Evolutionary conservation across 495 filamentous ascomycete species (phyloP).

Genomic region (Tetracladium setigerum): DNA sequence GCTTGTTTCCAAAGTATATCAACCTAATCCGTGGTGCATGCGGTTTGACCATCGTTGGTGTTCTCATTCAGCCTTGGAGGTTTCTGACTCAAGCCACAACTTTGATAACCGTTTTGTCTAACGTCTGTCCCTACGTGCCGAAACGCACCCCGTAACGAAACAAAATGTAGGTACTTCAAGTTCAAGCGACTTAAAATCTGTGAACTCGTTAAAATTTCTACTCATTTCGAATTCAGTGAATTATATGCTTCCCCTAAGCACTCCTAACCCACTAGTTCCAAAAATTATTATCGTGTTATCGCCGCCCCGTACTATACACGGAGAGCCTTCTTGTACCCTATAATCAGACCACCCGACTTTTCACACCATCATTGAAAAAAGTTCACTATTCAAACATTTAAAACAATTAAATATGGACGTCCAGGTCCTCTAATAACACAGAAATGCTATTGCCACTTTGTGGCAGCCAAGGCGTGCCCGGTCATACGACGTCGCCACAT

Average conservation of each 20-base stretch:
- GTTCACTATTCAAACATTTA: background rate
- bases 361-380: slow-evolving; percentile 6
- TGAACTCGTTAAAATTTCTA: slow-evolving; percentile 8
- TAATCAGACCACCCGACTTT: slow-evolving; percentile 4
- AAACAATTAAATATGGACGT: background rate
- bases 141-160: slow-evolving; percentile 15
- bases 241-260: slow-evolving; percentile 5
- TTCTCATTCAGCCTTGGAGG: slow-evolving; percentile 41
- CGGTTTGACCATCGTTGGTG: slow-evolving; percentile 30
- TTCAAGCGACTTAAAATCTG: slow-evolving; percentile 9
- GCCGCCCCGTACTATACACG: slow-evolving; percentile 5
- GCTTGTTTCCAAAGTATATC: slow-evolving; percentile 36
- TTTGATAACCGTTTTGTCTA: slow-evolving; percentile 39
- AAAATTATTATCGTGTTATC: slow-evolving; percentile 9
- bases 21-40: slow-evolving; percentile 36
- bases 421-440: too few relatives aligned
- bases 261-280: slow-evolving; percentile 1
- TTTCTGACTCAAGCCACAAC: slow-evolving; percentile 37
- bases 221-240: slow-evolving; percentile 1
- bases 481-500: background rate
- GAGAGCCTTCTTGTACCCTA: slow-evolving; percentile 4
- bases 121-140: too few relatives aligned
- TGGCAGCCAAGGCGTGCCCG: background rate
- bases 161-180: slow-evolving; percentile 9
- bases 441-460: background rate